Base-by-base conservation (phyloP, 768 basidiomycete species). In the Phylloporus rhodoxanthus region DNA sequence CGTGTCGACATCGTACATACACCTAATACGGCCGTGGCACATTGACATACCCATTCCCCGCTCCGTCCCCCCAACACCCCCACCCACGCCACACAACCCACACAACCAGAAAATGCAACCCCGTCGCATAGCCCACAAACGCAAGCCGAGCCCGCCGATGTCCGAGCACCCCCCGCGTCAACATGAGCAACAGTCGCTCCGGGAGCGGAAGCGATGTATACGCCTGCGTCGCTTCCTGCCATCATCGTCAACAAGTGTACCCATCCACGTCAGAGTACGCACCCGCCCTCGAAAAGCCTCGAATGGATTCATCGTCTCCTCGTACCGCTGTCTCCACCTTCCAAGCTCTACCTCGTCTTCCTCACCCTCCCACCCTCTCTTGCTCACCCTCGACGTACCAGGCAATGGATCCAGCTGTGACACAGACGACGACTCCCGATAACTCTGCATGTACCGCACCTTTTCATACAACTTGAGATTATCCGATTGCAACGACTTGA, bases 401-500 rank as follows among this genome's bases (percentile, higher is more conserved):
- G 87, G 85, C 2, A 87, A 68, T 11, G 84, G 86, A 59, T 83
- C 83, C 44, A 86, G 75, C 56, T 87, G 85, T 20, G 82, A 79
- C 13, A 79, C 76, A 6, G 70, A 67, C 25, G 77, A 71, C 32
- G 90, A 87, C 62, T 92, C 89, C 15, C 89, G 80, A 61, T 98
- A 99, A 53, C 87, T 91, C 66, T 98, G 94, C 85, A 97, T 96
- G 66, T 98, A 98, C 53, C 94, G 84, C 45, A 98, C 94, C 73
- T 98, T 99, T 70, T 98, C 96, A 68, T 98, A 98, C 52, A 98
- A 73, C 67, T 99, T 98, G 39, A 99, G 79, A 65, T 98, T 99
- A 68, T 98, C 96, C 1, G 84, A 77, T 68, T 98, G 95, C 33
- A 99, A 76, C 47, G 80, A 82, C 66, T 94, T 92, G 70, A 93